Conservation (phyloP, 163 green algal genomes). For the Trebouxia gelatinosa region DNA sequence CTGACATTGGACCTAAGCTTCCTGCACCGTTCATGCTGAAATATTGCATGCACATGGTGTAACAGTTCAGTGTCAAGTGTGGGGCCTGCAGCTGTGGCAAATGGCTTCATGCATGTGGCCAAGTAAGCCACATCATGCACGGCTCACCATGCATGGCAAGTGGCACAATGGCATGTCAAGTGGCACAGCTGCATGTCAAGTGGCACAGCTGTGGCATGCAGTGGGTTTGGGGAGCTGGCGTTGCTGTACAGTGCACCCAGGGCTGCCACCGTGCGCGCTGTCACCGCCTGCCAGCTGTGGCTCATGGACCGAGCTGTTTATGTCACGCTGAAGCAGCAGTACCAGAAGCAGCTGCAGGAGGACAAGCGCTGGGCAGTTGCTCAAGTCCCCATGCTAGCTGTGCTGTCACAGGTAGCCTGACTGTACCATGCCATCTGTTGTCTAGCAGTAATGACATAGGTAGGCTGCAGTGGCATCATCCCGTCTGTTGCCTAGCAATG, state of each 20-base stretch:
- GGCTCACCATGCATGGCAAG: no score
- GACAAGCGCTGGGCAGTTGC: conserved; percentile 59
- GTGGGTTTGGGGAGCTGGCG: conserved; percentile 87
- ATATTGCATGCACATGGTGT: no score
- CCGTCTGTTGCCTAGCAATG: no score
- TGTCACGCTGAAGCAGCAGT: conserved; percentile 77
- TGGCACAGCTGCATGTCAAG: no score
- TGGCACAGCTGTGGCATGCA: conserved; percentile 41
- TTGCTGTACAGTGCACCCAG: conserved; percentile 85
- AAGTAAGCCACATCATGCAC: no score
- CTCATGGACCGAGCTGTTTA: conserved; percentile 84
- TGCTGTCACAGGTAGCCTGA: conserved; percentile 41
- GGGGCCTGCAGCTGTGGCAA: no score
- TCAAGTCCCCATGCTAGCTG: conserved; percentile 59
- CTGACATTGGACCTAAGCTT: no score
- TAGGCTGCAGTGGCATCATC: neutral
- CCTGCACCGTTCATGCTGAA: no score
- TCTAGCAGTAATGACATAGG: neutral
- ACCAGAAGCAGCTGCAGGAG: conserved; percentile 48
- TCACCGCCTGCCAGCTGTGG: conserved; percentile 76
- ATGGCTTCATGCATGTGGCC: no score
- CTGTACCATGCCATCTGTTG: neutral
- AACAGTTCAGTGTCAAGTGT: no score
- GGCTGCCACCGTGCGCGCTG: conserved; percentile 79
- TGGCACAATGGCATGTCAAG: no score